Conservation (phyloP, 1,284 basidiomycete species). For the Xerocomus cyaneibrunnescens region DNA sequence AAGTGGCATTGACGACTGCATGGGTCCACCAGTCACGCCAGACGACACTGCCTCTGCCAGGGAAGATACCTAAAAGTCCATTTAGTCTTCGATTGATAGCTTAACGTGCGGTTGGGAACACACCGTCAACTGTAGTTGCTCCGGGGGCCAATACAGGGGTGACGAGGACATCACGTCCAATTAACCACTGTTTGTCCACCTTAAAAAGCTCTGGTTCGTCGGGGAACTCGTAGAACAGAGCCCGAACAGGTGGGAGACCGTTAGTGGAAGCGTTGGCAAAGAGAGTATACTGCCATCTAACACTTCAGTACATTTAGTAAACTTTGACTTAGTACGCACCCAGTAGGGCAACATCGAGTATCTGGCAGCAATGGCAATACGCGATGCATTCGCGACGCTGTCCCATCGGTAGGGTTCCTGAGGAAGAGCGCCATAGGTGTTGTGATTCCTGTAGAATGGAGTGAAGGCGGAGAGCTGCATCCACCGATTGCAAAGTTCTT, state of each 20-base stretch:
- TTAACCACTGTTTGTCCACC: constrained; percentile 68
- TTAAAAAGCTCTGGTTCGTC: constrained; percentile 62
- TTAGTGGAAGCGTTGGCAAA: constrained; percentile 64
- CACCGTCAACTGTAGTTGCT: constrained; percentile 46
- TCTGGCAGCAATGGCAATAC: constrained; percentile 64
- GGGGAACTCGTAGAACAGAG: constrained; percentile 77
- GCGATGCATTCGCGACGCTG: constrained; percentile 68
- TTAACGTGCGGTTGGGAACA: not conserved
- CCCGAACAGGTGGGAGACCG: constrained; percentile 69
- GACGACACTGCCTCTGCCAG: constrained; percentile 54
- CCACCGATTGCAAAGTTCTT: constrained; percentile 82
- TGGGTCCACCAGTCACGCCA: constrained; percentile 83
- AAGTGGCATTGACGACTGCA: constrained; percentile 41
- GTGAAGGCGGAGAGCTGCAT: constrained; percentile 75
- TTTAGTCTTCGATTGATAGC: not conserved
- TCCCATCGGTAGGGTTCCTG: constrained; percentile 80
- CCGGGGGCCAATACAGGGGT: constrained; percentile 72
- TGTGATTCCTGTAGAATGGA: constrained; percentile 76
- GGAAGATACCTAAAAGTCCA: constrained; percentile 50
- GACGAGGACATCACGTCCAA: constrained; percentile 68
- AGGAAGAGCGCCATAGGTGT: constrained; percentile 53
- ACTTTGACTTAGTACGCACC: constrained; percentile 42
- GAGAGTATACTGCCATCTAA: constrained; percentile 57
- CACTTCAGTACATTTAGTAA: constrained; percentile 26
- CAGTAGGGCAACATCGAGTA: constrained; percentile 75